These are phyloP conservation scores for Bipolaris cookei DNA, from an alignment of 2,329 filamentous ascomycete species.

Conservation along the genomic window DNA sequence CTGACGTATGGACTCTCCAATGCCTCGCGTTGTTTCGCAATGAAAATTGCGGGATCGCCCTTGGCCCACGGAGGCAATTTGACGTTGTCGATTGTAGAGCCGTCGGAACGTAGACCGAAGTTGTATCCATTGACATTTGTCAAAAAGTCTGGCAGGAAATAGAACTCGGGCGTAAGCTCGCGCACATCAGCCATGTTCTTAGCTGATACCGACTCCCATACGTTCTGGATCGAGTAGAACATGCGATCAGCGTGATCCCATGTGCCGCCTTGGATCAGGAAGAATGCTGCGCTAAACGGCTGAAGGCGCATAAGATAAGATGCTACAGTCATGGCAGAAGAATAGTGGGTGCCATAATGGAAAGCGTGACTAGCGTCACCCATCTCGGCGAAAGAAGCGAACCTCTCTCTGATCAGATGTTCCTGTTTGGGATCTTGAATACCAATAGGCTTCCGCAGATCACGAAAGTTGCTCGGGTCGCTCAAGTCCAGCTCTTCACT, in stretches of 20 bases:
- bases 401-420: conserved; percentile 80
- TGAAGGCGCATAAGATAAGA: conserved; percentile 95
- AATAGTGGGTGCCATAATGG: conserved; percentile 98
- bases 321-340: conserved; percentile 97
- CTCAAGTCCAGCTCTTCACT: conserved; percentile 89
- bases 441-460: conserved; percentile 95
- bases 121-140: conserved; percentile 95
- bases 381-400: conserved; percentile 88
- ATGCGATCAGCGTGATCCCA: conserved; percentile 96
- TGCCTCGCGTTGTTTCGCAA: conserved; percentile 93
- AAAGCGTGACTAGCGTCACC: conserved; percentile 80
- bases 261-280: conserved; percentile 90
- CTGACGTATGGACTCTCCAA: conserved; percentile 93
- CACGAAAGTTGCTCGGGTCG: conserved; percentile 83
- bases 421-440: conserved; percentile 81
- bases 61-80: conserved; percentile 95
- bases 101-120: conserved; percentile 85
- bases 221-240: conserved; percentile 89
- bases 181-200: conserved; percentile 94
- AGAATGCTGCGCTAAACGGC: conserved; percentile 94
- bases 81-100: conserved; percentile 81
- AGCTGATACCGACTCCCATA: conserved; percentile 87
- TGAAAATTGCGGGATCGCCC: conserved; percentile 92
- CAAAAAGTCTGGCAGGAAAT: conserved; percentile 92
- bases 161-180: conserved; percentile 96